These are phyloP conservation scores for Diplodia intermedia DNA, from an alignment of 2,329 filamentous ascomycete species.

Conservation along the genomic window DNA sequence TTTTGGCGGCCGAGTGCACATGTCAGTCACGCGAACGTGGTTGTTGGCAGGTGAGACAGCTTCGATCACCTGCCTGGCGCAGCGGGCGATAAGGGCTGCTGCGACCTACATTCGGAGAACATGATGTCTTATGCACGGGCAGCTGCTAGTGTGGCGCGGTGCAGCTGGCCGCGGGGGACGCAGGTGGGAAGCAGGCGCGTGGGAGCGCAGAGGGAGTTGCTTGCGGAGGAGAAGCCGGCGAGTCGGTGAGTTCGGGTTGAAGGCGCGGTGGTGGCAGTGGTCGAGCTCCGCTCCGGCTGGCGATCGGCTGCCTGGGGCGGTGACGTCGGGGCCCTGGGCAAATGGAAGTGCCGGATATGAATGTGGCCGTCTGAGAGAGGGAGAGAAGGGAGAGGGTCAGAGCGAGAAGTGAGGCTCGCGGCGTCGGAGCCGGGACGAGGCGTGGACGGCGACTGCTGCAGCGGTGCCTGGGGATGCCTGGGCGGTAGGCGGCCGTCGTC, in stretches of 20 bases:
- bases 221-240: slow-evolving; percentile 16
- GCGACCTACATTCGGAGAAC: slow-evolving; percentile 86
- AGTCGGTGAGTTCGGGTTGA: slow-evolving; percentile 26
- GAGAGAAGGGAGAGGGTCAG: neutral
- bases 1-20: slow-evolving; percentile 36
- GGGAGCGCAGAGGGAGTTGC: slow-evolving; percentile 13
- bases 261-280: slow-evolving; percentile 9
- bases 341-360: neutral
- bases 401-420: slow-evolving; percentile 25
- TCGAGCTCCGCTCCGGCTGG: slow-evolving; percentile 21
- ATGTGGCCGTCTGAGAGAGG: neutral
- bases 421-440: slow-evolving; percentile 20
- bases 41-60: slow-evolving; percentile 39
- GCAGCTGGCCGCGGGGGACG: slow-evolving; percentile 27
- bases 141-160: slow-evolving; percentile 24
- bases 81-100: slow-evolving; percentile 43
- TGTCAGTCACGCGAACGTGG: slow-evolving; percentile 53
- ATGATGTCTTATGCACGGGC: slow-evolving; percentile 53
- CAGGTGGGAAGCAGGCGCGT: slow-evolving; percentile 9
- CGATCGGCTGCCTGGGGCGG: slow-evolving; percentile 15
- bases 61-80: slow-evolving; percentile 42
- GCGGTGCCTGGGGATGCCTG: slow-evolving; percentile 13
- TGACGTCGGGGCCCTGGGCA: slow-evolving; percentile 3
- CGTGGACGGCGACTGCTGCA: slow-evolving; percentile 14
- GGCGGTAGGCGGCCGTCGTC: slow-evolving; percentile 17